phyloP scores from a whole-genome alignment of 2,329 filamentous ascomycete species.

The Xylaria sp. region DNA sequence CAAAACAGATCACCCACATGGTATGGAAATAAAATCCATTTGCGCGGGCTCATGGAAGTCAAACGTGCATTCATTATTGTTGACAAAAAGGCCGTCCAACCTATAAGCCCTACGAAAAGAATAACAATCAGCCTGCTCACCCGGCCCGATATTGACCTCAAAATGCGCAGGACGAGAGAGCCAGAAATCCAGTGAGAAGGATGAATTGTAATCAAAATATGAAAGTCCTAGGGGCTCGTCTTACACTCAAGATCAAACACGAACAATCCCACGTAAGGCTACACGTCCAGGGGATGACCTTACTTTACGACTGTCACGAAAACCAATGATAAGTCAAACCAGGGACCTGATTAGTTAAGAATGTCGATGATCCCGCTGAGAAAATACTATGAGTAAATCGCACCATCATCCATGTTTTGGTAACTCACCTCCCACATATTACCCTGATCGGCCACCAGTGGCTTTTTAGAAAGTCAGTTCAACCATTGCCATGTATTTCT shows the following conservation, averaged over 20 bases:
- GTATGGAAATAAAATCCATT: neutral
- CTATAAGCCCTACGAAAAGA: neutral
- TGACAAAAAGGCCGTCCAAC: neutral
- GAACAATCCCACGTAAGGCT: constrained; percentile 6
- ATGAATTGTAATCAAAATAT: neutral
- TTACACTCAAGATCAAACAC: neutral
- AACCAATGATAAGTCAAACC: constrained; percentile 4
- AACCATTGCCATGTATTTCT: neutral
- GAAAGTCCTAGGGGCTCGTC: neutral
- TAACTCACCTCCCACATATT: constrained; percentile 14
- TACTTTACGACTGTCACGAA: neutral
- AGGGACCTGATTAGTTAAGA: constrained; percentile 19
- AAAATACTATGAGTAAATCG: constrained; percentile 3
- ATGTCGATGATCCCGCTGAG: constrained; percentile 8
- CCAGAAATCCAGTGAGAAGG: neutral
- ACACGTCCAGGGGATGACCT: neutral
- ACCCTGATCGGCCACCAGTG: neutral
- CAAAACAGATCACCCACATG: neutral
- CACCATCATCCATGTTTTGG: constrained; percentile 3
- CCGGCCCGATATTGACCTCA: too few relatives aligned
- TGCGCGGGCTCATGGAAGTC: neutral
- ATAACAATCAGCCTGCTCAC: neutral
- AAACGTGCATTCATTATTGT: neutral
- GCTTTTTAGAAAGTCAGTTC: neutral
- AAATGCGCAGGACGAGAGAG: neutral